Percentiles rank a stretch among this genome's conserved stretches.
Conservation (phyloP, 257 asterid genomes). For the Phtheirospermum japonicum region DNA sequence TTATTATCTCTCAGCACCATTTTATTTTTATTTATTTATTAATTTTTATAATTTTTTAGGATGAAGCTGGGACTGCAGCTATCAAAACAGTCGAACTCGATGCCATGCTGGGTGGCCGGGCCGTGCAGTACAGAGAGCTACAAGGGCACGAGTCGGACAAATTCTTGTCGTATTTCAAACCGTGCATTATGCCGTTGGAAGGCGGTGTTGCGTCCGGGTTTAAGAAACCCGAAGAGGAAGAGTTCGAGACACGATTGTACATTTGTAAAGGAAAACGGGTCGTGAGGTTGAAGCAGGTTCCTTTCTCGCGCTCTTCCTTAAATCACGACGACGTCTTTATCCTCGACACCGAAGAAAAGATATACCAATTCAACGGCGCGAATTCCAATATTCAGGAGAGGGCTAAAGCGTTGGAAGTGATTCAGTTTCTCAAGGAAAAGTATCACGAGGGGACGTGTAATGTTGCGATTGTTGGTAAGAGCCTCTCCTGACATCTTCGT, state of each 20-base stretch:
- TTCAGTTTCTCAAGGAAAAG: slow-evolving; percentile 86
- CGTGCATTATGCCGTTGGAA: slow-evolving; percentile 87
- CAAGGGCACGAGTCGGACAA: slow-evolving; percentile 93
- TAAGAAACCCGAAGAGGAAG: slow-evolving; percentile 80
- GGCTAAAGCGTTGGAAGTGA: slow-evolving; percentile 90
- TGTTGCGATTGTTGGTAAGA: slow-evolving; percentile 88
- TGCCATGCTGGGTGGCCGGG: slow-evolving; percentile 88
- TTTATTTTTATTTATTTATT: slow-evolving; percentile 2
- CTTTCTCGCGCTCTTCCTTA: slow-evolving; percentile 87
- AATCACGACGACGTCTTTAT: slow-evolving; percentile 95
- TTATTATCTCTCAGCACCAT: neutral
- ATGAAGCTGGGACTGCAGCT: slow-evolving; percentile 97
- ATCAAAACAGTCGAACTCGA: slow-evolving; percentile 93
- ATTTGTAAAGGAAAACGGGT: slow-evolving; percentile 84
- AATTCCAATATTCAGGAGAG: slow-evolving; percentile 96
- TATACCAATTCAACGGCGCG: slow-evolving; percentile 94
- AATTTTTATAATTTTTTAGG: slow-evolving; percentile 34
- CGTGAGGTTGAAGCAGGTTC: slow-evolving; percentile 88
- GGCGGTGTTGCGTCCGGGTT: slow-evolving; percentile 98
- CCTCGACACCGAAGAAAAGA: slow-evolving; percentile 80
- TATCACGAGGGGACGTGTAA: slow-evolving; percentile 91
- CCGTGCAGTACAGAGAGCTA: slow-evolving; percentile 84
- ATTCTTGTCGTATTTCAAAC: slow-evolving; percentile 83
- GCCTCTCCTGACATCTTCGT: neutral
- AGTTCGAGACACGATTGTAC: slow-evolving; percentile 77